Evolutionary conservation across 2,329 filamentous ascomycete species (phyloP).

Genomic region (Plenodomus lindquistii): DNA sequence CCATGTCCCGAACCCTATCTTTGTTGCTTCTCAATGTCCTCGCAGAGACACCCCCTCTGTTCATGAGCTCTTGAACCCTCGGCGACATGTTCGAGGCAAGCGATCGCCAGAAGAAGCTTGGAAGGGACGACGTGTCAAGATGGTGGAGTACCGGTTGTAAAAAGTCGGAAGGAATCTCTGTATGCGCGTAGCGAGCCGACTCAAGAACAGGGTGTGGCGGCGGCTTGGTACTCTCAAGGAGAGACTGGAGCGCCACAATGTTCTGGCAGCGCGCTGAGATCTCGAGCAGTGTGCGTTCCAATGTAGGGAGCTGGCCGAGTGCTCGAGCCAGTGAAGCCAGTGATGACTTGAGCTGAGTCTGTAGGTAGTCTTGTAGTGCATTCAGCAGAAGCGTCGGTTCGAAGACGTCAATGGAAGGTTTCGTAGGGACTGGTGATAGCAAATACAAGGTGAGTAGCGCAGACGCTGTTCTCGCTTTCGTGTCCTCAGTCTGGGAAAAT

Average conservation of each 20-base stretch:
- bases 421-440: conserved; percentile 68
- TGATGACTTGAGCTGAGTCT: conserved; percentile 77
- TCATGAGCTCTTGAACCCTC: conserved; percentile 82
- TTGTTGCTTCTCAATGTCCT: conserved; percentile 78
- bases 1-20: conserved; percentile 72
- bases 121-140: conserved; percentile 85
- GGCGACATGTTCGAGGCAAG: conserved; percentile 77
- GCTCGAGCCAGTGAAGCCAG: conserved; percentile 74
- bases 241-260: conserved; percentile 80
- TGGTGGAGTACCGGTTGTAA: conserved; percentile 72
- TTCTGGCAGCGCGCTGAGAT: conserved; percentile 86
- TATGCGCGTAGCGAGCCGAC: conserved; percentile 21
- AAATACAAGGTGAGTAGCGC: conserved; percentile 79
- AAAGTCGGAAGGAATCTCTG: conserved; percentile 52
- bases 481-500: conserved; percentile 71
- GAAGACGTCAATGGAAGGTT: conserved; percentile 55
- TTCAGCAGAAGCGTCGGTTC: conserved; percentile 73
- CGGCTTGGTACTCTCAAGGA: conserved; percentile 70
- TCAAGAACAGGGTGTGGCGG: conserved; percentile 69
- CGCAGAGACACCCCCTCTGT: conserved; percentile 79
- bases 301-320: conserved; percentile 75
- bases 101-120: conserved; percentile 92
- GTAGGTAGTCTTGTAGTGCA: conserved; percentile 79
- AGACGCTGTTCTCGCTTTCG: conserved; percentile 71
- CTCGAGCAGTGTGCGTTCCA: conserved; percentile 82